phyloP scores from a whole-genome alignment of 768 basidiomycete genomes.

The Ephemerocybe angulata region DNA sequence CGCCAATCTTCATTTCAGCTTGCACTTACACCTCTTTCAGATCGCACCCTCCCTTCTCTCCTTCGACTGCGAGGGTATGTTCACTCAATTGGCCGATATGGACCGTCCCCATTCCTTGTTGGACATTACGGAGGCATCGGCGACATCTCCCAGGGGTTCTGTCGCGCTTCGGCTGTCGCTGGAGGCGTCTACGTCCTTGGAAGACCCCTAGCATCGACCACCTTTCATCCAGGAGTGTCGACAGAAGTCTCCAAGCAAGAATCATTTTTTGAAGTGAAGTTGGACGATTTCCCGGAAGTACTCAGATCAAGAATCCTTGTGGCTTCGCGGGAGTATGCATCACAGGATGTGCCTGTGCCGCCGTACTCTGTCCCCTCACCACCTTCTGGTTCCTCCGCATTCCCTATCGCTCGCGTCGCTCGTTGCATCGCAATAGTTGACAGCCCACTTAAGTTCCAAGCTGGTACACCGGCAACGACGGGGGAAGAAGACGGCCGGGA shows the following conservation, averaged over 20 bases:
- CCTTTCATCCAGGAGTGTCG: constrained; percentile 7
- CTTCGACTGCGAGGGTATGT: constrained; percentile 71
- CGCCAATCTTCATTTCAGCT: not conserved
- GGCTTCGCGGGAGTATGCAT: constrained; percentile 35
- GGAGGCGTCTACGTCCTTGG: constrained; percentile 75
- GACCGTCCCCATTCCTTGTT: constrained; percentile 78
- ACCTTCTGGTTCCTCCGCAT: constrained; percentile 7
- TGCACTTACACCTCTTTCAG: constrained; percentile 33
- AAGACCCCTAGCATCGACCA: constrained; percentile 35
- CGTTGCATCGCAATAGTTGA: constrained; percentile 38
- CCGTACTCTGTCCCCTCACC: constrained; percentile 13
- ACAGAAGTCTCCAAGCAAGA: not conserved
- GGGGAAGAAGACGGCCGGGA: not conserved
- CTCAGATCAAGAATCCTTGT: constrained; percentile 55
- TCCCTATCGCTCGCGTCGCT: constrained; percentile 17
- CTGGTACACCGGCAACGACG: not conserved
- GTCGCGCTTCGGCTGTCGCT: constrained; percentile 79
- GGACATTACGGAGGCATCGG: constrained; percentile 93
- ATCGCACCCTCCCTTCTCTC: constrained; percentile 62
- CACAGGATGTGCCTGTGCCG: constrained; percentile 26
- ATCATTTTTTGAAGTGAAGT: constrained; percentile 25
- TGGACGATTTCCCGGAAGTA: constrained; percentile 60
- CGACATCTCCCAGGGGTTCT: constrained; percentile 90
- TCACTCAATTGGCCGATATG: constrained; percentile 80
- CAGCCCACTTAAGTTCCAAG: constrained; percentile 29